A percentile compares a stretch with the other conserved stretches of the same genome.
Evolutionary conservation across 1,139 yeast species (phyloP).

Genomic region (Sugiyamaella japonica): DNA sequence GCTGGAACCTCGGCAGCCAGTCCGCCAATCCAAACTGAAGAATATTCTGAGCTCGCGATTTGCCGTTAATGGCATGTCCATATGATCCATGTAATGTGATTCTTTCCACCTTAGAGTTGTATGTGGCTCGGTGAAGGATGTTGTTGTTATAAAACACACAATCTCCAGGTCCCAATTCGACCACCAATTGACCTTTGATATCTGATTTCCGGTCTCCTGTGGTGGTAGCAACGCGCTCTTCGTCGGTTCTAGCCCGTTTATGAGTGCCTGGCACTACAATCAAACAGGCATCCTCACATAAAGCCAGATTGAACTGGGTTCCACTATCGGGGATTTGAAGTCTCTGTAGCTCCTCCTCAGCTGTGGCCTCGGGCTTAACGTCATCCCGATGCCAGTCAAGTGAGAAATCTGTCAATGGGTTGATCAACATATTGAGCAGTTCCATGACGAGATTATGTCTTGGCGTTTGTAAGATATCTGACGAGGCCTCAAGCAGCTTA

Average conservation of each 20-base stretch:
- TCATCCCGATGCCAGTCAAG: slow-evolving; percentile 61
- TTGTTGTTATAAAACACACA: slow-evolving; percentile 56
- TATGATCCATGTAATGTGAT: slow-evolving; percentile 57
- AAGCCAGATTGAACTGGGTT: slow-evolving; percentile 56
- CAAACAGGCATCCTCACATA: slow-evolving; percentile 52
- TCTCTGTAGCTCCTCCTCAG: slow-evolving; percentile 50
- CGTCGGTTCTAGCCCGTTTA: slow-evolving; percentile 49
- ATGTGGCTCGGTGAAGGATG: slow-evolving; percentile 54
- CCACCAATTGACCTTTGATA: slow-evolving; percentile 44
- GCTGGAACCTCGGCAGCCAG: slow-evolving; percentile 50
- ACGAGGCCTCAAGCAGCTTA: slow-evolving; percentile 46
- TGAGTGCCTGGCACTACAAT: slow-evolving; percentile 57
- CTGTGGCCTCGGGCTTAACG: slow-evolving; percentile 51
- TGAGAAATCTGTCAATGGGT: slow-evolving; percentile 57
- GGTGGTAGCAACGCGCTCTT: slow-evolving; percentile 49
- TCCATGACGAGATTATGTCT: slow-evolving; percentile 50
- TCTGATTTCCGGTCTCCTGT: slow-evolving; percentile 40
- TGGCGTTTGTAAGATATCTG: slow-evolving; percentile 49
- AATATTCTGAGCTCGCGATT: slow-evolving; percentile 51
- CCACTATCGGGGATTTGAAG: slow-evolving; percentile 51
- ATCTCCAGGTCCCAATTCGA: slow-evolving; percentile 54
- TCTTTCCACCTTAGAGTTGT: slow-evolving; percentile 46
- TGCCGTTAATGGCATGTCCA: slow-evolving; percentile 50
- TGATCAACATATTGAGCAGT: slow-evolving; percentile 56
- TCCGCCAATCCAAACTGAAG: slow-evolving; percentile 57